Evolutionary conservation across 176 grass and related monocot genomes (phyloP).

Genomic region (Oryza meyeriana): DNA sequence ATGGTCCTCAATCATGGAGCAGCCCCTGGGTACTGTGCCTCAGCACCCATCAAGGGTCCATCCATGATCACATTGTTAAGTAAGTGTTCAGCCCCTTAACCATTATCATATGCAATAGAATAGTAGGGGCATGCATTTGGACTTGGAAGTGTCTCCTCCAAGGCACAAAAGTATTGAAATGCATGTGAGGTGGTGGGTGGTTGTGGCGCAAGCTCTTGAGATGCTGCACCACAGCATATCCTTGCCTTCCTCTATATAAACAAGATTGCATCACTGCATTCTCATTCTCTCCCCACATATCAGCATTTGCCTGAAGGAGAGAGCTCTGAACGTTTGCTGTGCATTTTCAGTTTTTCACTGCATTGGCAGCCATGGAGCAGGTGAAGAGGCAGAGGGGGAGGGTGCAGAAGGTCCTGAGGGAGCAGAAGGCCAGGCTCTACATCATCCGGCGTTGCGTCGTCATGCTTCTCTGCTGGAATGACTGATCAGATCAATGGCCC

Average conservation of each 20-base stretch:
- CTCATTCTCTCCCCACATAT: background rate
- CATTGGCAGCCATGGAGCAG: slow-evolving; percentile 33
- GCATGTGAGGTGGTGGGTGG: slow-evolving; percentile 34
- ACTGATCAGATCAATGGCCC: slow-evolving; percentile 22
- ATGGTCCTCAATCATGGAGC: slow-evolving; percentile 40
- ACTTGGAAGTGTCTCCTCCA: slow-evolving; percentile 48
- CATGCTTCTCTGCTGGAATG: slow-evolving; percentile 66
- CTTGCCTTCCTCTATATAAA: slow-evolving; percentile 32
- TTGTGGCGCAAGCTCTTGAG: slow-evolving; percentile 21
- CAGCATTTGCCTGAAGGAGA: slow-evolving; percentile 20
- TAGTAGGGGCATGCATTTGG: slow-evolving; percentile 37
- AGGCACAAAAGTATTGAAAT: slow-evolving; percentile 42
- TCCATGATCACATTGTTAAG: slow-evolving; percentile 24
- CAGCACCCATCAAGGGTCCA: slow-evolving; percentile 40
- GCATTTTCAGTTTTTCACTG: background rate
- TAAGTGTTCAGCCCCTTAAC: slow-evolving; percentile 27
- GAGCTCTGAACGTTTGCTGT: background rate
- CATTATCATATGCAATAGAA: slow-evolving; percentile 36
- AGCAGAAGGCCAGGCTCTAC: slow-evolving; percentile 69
- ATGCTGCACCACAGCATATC: slow-evolving; percentile 13
- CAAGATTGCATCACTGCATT: slow-evolving; percentile 2
- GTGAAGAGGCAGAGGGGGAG: slow-evolving; percentile 44
- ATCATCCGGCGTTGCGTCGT: slow-evolving; percentile 70
- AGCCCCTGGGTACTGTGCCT: slow-evolving; percentile 32
- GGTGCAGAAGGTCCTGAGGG: slow-evolving; percentile 52